These are phyloP conservation scores for Blumeria graminis DNA, from an alignment of 2,329 filamentous ascomycete genomes.

Conservation along the genomic window DNA sequence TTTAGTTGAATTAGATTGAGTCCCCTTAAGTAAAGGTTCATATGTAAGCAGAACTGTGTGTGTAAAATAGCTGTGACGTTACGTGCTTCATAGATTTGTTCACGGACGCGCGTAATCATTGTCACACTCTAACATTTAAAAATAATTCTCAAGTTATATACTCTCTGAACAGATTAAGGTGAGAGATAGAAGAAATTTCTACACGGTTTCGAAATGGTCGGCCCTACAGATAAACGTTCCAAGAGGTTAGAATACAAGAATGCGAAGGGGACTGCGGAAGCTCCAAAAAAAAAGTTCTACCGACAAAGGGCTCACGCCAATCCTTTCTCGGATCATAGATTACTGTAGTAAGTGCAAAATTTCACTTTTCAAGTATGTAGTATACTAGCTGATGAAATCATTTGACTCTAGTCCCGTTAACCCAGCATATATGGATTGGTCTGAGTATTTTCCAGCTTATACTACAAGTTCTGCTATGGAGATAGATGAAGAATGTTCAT, in stretches of 20 bases:
- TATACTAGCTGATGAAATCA: conserved; percentile 10
- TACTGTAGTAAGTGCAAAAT: conserved; percentile 50
- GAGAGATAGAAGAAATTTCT: too few species aligned
- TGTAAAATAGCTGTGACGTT: too few species aligned
- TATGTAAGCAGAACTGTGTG: too few species aligned
- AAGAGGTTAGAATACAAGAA: conserved; percentile 43
- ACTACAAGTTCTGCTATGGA: conserved; percentile 19
- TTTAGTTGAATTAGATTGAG: too few species aligned
- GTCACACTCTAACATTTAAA: too few species aligned
- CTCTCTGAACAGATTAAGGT: too few species aligned
- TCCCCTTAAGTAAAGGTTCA: too few species aligned
- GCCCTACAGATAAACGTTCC: conserved; percentile 30
- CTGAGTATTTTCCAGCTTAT: conserved; percentile 56
- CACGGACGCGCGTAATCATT: too few species aligned
- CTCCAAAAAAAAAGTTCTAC: conserved; percentile 92
- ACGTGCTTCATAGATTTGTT: too few species aligned
- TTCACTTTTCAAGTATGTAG: neutral
- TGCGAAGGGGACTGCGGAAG: conserved; percentile 19
- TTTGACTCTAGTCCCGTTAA: conserved; percentile 37
- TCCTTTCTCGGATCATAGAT: conserved; percentile 81
- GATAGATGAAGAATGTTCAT: conserved; percentile 10
- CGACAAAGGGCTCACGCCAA: conserved; percentile 92
- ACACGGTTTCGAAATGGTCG: conserved; percentile 16
- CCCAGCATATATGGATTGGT: conserved; percentile 81
- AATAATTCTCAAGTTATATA: too few species aligned